phyloP scores from a whole-genome alignment of 2,329 filamentous ascomycete genomes.

The Fusarium globosum region DNA sequence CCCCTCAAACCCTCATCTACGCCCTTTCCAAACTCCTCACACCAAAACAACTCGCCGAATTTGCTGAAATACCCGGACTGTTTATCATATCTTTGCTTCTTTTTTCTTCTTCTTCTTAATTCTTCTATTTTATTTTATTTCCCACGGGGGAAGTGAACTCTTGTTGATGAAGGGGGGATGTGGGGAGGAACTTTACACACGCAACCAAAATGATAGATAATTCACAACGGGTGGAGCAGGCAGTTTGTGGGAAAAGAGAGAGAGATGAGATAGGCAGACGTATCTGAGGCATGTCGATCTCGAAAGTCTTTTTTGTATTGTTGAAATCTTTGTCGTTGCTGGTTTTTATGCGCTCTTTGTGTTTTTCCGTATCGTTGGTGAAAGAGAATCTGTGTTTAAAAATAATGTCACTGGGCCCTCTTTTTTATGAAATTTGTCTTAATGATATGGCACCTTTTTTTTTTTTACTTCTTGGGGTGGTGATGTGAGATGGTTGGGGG shows the following conservation, averaged over 20 bases:
- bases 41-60: constrained; percentile 20
- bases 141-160: background rate
- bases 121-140: background rate
- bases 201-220: constrained; percentile 3
- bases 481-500: background rate
- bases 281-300: constrained; percentile 22
- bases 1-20: constrained; percentile 10
- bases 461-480: constrained; percentile 10
- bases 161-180: constrained; percentile 1
- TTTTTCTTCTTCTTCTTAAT: background rate
- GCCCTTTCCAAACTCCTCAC: background rate
- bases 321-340: constrained; percentile 10
- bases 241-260: constrained; percentile 1
- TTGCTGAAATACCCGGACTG: constrained; percentile 37
- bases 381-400: background rate
- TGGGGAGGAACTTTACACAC: constrained; percentile 11
- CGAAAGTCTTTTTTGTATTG: constrained; percentile 20
- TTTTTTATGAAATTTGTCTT: constrained; percentile 30
- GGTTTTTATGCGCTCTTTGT: background rate
- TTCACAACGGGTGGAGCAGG: background rate
- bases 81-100: constrained; percentile 13
- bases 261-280: constrained; percentile 28
- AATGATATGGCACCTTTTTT: constrained; percentile 38
- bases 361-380: constrained; percentile 9
- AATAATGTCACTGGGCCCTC: background rate